Evolutionary conservation across 176 grass and related monocot genomes (phyloP).

Genomic region (Rhynchospora pubera): DNA sequence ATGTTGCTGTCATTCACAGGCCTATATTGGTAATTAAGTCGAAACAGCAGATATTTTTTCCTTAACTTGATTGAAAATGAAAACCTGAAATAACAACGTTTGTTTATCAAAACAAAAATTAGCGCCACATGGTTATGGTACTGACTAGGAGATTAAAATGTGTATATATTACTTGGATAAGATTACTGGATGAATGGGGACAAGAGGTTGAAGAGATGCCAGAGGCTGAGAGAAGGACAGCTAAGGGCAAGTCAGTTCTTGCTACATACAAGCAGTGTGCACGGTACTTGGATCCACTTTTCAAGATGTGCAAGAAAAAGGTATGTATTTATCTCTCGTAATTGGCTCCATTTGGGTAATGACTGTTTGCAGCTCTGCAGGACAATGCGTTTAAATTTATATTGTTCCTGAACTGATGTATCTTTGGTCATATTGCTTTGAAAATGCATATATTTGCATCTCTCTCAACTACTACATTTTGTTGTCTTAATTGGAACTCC

Average conservation of each 20-base stretch:
- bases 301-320: slow-evolving; percentile 69
- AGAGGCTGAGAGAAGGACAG: slow-evolving; percentile 50
- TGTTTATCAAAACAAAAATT: background rate
- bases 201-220: slow-evolving; percentile 63
- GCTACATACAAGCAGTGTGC: slow-evolving; percentile 74
- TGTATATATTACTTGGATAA: background rate
- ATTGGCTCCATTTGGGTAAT: background rate
- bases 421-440: background rate
- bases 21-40: background rate
- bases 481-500: background rate
- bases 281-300: slow-evolving; percentile 63
- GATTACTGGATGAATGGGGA: slow-evolving; percentile 56
- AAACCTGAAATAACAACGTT: background rate
- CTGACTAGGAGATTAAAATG: background rate
- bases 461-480: background rate
- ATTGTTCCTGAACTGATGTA: background rate
- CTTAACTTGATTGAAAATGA: background rate
- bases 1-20: background rate
- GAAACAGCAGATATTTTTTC: background rate
- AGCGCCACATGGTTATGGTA: background rate
- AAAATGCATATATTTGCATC: background rate
- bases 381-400: background rate
- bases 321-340: slow-evolving; percentile 14
- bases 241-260: slow-evolving; percentile 58
- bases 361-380: no score